Percentiles rank a stretch among this genome's conserved stretches.
Evolutionary conservation across 2,329 filamentous ascomycete species (phyloP).

Genomic region (Colletotrichum spaethianum): DNA sequence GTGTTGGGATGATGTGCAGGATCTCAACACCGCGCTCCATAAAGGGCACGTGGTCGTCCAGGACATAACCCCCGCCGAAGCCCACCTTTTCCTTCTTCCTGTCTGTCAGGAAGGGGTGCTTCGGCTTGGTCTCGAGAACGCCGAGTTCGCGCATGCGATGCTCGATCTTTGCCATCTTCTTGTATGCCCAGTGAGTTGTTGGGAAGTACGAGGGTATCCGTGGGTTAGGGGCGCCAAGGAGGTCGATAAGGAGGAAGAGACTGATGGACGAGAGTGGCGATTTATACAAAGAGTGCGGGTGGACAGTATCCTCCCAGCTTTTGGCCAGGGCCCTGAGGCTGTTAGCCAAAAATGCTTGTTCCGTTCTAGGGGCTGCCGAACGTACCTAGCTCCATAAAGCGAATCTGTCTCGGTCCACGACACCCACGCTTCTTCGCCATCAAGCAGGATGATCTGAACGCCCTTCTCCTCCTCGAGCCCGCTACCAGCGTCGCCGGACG

Average conservation of each 20-base stretch:
- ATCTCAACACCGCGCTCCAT: constrained; percentile 88
- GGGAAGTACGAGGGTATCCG: constrained; percentile 88
- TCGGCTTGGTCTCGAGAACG: constrained; percentile 73
- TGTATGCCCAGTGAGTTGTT: constrained; percentile 94
- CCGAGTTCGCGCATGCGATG: constrained; percentile 77
- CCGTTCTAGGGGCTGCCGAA: background rate
- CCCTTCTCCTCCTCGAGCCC: constrained; percentile 83
- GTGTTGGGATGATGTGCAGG: constrained; percentile 87
- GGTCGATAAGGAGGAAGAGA: constrained; percentile 91
- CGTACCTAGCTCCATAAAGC: constrained; percentile 86
- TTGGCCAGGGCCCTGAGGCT: constrained; percentile 76
- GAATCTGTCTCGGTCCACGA: constrained; percentile 86
- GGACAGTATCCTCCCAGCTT: constrained; percentile 80
- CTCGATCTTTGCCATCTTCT: constrained; percentile 81
- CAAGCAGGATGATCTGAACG: constrained; percentile 89
- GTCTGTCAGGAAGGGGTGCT: constrained; percentile 76
- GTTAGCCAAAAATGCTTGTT: constrained; percentile 11
- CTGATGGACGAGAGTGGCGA: constrained; percentile 84
- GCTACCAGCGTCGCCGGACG: constrained; percentile 65
- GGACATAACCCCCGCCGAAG: constrained; percentile 68
- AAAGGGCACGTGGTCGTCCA: constrained; percentile 95
- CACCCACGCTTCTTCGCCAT: constrained; percentile 94
- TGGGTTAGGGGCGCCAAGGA: constrained; percentile 81
- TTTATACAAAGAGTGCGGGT: constrained; percentile 82
- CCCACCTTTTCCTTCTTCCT: constrained; percentile 62